Base-by-base conservation (phyloP, 805 yeast genomes). In the Myxozyma nipponensis region DNA sequence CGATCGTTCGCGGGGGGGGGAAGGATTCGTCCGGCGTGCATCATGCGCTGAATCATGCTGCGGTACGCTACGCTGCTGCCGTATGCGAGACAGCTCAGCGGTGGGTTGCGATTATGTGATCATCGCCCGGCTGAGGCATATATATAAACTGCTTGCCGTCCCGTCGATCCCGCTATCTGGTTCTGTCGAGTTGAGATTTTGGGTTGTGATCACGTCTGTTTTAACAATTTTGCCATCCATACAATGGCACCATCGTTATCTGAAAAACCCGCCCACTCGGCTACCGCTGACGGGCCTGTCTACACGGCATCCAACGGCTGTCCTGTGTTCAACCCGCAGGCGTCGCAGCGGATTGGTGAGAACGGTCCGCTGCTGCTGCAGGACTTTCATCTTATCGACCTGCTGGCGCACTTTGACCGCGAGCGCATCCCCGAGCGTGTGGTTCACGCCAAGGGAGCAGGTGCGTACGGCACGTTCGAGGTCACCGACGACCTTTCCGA, bases 351-450 rank as follows among this genome's bases (percentile, higher is more conserved):
- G 55, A 70, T 81, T 32, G 81, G 82, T 58, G 73, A 74, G 22
- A 37, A 44, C 34, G 86, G 86, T 22, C 84, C 84, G 9, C 66
- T 79, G 44, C 69, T 81, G 46, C 61, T 81, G 42, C 83, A 79
- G 65, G 86, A 81, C 65, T 70, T 72, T 63, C 78, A 79, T 66
- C 68, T 79, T 50, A 64, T 80, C 39, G 86, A 81, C 59, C 67
- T 74, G 41, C 63, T 81, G 26, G 74, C 83, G 21, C 83, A 78
- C 63, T 80, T 80, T 59, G 82, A 79, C 69, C 74, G 81, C 57
- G 84, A 81, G 66, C 74, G 84, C 52, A 73, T 79, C 46, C 84
- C 85, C 26, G 85, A 81, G 68, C 75, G 85, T 60, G 83, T 80
- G 39, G 85, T 79, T 37, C 85, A 80, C 62, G 84, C 84, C 46